Percentiles rank a stretch among this genome's conserved stretches.
phyloP scores from a whole-genome alignment of 257 asterid species.

The Scutellaria barbata region DNA sequence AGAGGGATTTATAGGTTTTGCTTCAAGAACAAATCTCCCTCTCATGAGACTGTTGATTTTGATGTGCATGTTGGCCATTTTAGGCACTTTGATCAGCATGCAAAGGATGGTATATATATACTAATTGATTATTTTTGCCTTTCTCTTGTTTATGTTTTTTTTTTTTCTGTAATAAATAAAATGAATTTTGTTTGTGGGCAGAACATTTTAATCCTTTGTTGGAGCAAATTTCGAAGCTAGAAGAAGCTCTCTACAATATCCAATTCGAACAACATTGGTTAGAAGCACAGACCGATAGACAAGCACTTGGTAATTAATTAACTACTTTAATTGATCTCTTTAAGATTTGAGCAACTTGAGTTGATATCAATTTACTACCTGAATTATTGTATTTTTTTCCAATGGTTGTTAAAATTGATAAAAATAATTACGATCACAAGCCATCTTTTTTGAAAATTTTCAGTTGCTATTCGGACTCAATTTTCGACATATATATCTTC shows the following conservation, averaged over 20 bases:
- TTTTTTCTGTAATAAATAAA: neutral
- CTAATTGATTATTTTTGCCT: neutral
- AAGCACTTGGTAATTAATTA: constrained; percentile 55
- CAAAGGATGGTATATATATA: constrained; percentile 65
- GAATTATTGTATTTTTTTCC: no score
- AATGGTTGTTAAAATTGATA: no score
- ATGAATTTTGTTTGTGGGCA: constrained; percentile 29
- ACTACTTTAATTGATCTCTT: neutral
- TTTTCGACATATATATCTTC: no score
- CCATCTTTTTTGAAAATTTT: no score
- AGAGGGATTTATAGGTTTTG: constrained; percentile 74
- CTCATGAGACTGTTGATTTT: constrained; percentile 78
- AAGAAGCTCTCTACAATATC: constrained; percentile 80
- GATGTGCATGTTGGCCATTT: constrained; percentile 72
- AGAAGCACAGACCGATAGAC: constrained; percentile 89
- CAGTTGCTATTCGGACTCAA: no score
- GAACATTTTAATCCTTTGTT: constrained; percentile 79
- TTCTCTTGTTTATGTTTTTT: neutral
- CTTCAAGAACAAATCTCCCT: constrained; percentile 74
- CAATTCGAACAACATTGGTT: constrained; percentile 96
- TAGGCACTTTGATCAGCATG: constrained; percentile 62
- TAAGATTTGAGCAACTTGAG: no score
- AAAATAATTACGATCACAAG: no score
- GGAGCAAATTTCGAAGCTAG: constrained; percentile 71
- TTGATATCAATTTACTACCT: no score